These are phyloP conservation scores for Lolium rigidum DNA, from an alignment of 176 grass and related monocot species.

Conservation along the genomic window DNA sequence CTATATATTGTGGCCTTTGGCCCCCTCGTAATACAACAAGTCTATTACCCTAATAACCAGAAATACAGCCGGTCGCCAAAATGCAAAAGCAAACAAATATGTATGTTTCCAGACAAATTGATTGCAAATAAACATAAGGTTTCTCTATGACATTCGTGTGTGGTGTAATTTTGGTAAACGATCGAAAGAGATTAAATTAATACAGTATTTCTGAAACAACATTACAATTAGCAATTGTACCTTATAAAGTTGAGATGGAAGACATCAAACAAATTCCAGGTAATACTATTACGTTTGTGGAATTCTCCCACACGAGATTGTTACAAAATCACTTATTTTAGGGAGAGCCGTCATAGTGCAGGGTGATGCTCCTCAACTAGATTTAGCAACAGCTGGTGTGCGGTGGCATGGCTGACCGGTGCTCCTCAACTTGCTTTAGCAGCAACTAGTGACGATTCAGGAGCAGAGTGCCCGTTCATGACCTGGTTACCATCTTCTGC, in stretches of 20 bases:
- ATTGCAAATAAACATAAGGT: too few relatives aligned
- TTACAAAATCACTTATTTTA: neutral
- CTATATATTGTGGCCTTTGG: too few relatives aligned
- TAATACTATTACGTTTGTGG: neutral
- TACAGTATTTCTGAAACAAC: neutral
- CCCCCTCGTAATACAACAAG: too few relatives aligned
- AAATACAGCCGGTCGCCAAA: too few relatives aligned
- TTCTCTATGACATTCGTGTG: too few relatives aligned
- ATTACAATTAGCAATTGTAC: neutral
- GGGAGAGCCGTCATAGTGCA: neutral
- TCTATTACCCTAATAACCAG: too few relatives aligned
- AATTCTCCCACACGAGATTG: neutral
- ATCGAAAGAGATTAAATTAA: too few relatives aligned
- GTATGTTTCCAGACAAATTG: too few relatives aligned
- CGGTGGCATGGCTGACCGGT: neutral
- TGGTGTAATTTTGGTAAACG: too few relatives aligned
- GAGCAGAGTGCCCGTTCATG: constrained; percentile 28
- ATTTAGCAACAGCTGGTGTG: neutral
- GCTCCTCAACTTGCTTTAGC: constrained; percentile 63
- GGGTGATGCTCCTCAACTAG: neutral
- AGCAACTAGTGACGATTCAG: constrained; percentile 22
- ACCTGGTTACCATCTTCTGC: constrained; percentile 24
- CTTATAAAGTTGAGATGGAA: neutral
- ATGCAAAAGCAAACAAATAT: too few relatives aligned
- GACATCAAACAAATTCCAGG: neutral